A percentile compares a stretch with the other conserved stretches of the same genome.
Conservation (phyloP, 192 early-diverging fungal genomes). For the Gamsiella multidivaricata region DNA sequence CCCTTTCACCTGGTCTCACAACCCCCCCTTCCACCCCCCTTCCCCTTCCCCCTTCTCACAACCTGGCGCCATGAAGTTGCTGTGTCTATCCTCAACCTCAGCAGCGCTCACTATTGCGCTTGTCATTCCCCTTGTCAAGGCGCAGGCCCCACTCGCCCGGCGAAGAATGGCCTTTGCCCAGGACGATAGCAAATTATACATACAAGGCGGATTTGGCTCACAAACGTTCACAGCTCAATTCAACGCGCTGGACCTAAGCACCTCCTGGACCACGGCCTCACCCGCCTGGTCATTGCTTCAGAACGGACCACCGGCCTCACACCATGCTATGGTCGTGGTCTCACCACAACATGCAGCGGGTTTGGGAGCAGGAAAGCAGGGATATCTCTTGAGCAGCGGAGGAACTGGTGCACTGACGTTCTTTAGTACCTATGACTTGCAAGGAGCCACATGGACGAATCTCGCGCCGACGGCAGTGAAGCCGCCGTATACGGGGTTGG, state of each 20-base stretch:
- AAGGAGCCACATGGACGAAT: conserved; percentile 2
- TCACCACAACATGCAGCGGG: conserved; percentile 9
- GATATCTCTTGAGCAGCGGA: conserved; percentile 14
- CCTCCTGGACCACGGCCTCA: conserved; percentile 6
- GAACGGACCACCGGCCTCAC: conserved; percentile 10
- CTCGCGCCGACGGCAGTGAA: no score
- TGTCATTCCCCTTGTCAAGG: conserved; percentile 1
- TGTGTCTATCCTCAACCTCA: background rate
- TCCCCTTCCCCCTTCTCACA: no score
- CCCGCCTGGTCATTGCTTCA: conserved; percentile 4
- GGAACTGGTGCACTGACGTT: conserved; percentile 5
- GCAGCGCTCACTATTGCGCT: background rate
- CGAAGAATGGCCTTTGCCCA: conserved; percentile 21
- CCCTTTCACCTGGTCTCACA: no score
- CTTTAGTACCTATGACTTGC: conserved; percentile 12
- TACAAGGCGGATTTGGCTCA: conserved; percentile 27
- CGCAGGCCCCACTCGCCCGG: background rate
- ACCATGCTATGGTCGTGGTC: conserved; percentile 16
- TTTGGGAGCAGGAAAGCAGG: conserved; percentile 1
- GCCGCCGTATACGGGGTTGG: conserved; percentile 8
- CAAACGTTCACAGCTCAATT: conserved; percentile 5
- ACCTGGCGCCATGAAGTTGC: background rate
- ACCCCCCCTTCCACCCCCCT: no score
- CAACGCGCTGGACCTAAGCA: conserved; percentile 10
- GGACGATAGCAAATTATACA: conserved; percentile 12